Percentiles rank a stretch among this genome's conserved stretches.
Conservation (phyloP, 805 yeast genomes). For the Suhomyces vadensis region DNA sequence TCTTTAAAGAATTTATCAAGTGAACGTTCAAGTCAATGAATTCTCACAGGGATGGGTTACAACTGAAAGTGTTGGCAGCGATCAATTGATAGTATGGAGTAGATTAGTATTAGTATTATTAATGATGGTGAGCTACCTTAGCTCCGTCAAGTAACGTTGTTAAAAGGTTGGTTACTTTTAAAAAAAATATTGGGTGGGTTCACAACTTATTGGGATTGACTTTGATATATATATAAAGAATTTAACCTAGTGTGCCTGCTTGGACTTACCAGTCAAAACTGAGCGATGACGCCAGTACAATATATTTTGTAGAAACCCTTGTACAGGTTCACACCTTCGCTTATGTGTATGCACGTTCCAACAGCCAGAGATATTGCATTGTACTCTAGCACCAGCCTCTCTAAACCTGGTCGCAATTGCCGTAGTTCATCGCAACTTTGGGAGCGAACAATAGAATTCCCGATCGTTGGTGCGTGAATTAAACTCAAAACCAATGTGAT, state of each 20-base stretch:
- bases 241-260: not conserved
- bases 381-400: constrained; percentile 2
- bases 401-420: not conserved
- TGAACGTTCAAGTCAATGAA: constrained; percentile 6
- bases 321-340: constrained; percentile 3
- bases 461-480: not conserved
- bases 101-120: too few species aligned
- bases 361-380: constrained; percentile 2
- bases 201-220: not conserved
- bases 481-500: not conserved
- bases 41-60: not conserved
- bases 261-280: too few species aligned
- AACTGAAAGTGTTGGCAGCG: too few species aligned
- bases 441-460: not conserved
- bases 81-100: too few species aligned
- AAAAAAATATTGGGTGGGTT: too few species aligned
- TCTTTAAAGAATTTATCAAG: too few species aligned
- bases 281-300: constrained; percentile 1
- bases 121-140: too few species aligned
- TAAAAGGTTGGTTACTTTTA: too few species aligned
- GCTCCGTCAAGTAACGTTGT: too few species aligned
- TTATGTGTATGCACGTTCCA: not conserved
- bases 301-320: not conserved
- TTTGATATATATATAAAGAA: not conserved
- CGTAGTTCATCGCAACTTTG: not conserved